phyloP scores from a whole-genome alignment of 192 early-diverging fungal species.

The Gaertneriomyces sp. region DNA sequence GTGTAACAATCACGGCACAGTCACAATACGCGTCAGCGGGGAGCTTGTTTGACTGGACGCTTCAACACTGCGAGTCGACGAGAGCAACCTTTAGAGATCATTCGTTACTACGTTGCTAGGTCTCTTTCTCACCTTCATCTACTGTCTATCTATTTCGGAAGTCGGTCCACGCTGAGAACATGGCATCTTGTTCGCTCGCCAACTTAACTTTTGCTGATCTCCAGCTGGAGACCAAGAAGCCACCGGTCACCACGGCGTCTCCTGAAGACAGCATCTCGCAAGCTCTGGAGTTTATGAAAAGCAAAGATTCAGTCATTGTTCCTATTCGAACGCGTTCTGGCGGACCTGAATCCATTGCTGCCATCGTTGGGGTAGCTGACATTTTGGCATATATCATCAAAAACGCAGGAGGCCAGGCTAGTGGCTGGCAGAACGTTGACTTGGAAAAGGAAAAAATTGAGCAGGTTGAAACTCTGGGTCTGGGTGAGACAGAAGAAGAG shows the following conservation, averaged over 20 bases:
- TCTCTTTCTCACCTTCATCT: too few species aligned
- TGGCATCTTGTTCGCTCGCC: neutral
- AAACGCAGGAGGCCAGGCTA: neutral
- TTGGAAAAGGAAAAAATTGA: slow-evolving; percentile 6
- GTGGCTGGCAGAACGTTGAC: neutral
- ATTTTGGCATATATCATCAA: slow-evolving; percentile 8
- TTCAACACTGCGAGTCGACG: too few species aligned
- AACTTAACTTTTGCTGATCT: slow-evolving; percentile 13
- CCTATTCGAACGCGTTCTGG: slow-evolving; percentile 12
- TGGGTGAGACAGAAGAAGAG: slow-evolving; percentile 38
- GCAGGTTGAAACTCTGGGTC: slow-evolving; percentile 2
- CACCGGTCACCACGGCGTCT: slow-evolving; percentile 2
- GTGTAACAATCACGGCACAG: too few species aligned
- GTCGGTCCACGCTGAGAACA: too few species aligned
- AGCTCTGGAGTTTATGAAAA: slow-evolving; percentile 13
- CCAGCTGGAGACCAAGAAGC: slow-evolving; percentile 12
- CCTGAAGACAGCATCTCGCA: slow-evolving; percentile 11
- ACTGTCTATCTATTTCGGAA: too few species aligned
- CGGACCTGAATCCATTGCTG: neutral
- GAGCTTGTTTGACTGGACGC: too few species aligned
- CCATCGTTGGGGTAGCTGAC: slow-evolving; percentile 13
- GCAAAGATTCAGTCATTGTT: neutral
- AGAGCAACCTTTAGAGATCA: too few species aligned
- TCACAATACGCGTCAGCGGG: too few species aligned
- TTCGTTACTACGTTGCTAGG: too few species aligned